Percentiles rank a stretch among this genome's conserved stretches.
Conservation (phyloP, 192 early-diverging fungal genomes). For the Coemansia sp. region DNA sequence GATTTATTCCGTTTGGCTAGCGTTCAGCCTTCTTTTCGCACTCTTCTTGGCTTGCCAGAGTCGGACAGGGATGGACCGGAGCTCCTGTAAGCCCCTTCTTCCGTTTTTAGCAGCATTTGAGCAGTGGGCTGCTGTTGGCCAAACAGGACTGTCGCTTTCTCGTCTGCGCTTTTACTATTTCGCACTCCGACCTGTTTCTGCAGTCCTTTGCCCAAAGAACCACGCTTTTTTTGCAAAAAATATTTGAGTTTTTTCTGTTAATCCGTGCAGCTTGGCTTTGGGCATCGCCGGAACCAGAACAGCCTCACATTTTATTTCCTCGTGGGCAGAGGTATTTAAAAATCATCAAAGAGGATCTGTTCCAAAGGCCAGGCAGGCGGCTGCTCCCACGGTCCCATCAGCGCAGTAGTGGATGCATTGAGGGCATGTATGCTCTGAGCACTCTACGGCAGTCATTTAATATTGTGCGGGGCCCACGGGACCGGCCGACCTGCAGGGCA, state of each 20-base stretch:
- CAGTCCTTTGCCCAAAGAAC: neutral
- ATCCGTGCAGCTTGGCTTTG: neutral
- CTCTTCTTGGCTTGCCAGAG: neutral
- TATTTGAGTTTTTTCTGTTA: neutral
- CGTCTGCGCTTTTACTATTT: neutral
- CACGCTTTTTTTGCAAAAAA: neutral
- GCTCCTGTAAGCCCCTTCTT: neutral
- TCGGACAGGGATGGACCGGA: neutral
- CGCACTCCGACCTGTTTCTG: neutral
- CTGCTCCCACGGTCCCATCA: constrained; percentile 18
- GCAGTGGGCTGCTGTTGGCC: neutral
- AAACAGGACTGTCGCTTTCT: neutral
- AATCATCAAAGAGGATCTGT: neutral
- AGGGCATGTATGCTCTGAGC: neutral
- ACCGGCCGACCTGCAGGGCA: neutral
- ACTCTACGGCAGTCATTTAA: constrained; percentile 7
- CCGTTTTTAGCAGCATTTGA: neutral
- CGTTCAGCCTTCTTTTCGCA: neutral
- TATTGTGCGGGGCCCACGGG: constrained; percentile 14
- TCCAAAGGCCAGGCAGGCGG: neutral
- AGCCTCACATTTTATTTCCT: no score
- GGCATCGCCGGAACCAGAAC: no score
- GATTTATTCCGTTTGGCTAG: neutral
- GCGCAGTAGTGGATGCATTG: constrained; percentile 10
- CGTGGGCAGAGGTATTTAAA: neutral